Evolutionary conservation across 768 basidiomycete genomes (phyloP).

Genomic region (Tylopilus sp.): DNA sequence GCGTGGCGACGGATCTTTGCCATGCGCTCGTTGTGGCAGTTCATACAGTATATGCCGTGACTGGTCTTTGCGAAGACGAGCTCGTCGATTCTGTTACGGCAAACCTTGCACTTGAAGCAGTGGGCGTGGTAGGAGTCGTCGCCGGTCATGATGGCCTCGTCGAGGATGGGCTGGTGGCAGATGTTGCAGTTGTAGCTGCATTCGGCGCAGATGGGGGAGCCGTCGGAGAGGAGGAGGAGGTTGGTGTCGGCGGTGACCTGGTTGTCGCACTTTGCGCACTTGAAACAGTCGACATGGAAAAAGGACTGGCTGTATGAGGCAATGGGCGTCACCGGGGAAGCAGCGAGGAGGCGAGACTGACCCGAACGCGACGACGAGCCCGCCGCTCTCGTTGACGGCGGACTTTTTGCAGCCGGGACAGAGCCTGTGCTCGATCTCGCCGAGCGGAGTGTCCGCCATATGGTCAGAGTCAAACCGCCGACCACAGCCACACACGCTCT

Average conservation of each 20-base stretch:
- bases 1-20: constrained; percentile 88
- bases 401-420: constrained; percentile 84
- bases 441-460: constrained; percentile 20
- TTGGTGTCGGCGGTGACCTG: constrained; percentile 96
- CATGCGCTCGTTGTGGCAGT: constrained; percentile 96
- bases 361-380: constrained; percentile 95
- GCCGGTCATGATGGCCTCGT: constrained; percentile 99
- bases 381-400: constrained; percentile 76
- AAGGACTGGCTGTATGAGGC: constrained; percentile 69
- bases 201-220: constrained; percentile 91
- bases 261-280: constrained; percentile 92
- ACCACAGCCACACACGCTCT: constrained; percentile 10
- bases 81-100: constrained; percentile 93
- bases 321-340: constrained; percentile 7
- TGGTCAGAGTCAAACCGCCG: too few relatives aligned
- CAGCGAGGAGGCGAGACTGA: constrained; percentile 38
- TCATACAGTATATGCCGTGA: constrained; percentile 98
- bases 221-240: constrained; percentile 93
- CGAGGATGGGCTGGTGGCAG: constrained; percentile 90
- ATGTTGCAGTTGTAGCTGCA: constrained; percentile 96
- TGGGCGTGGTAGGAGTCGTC: constrained; percentile 98
- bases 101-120: constrained; percentile 97
- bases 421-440: constrained; percentile 48
- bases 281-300: constrained; percentile 95
- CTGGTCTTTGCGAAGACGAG: constrained; percentile 98